Base-by-base conservation (phyloP, 1,139 yeast genomes). In the Magnusiomyces ingens region DNA sequence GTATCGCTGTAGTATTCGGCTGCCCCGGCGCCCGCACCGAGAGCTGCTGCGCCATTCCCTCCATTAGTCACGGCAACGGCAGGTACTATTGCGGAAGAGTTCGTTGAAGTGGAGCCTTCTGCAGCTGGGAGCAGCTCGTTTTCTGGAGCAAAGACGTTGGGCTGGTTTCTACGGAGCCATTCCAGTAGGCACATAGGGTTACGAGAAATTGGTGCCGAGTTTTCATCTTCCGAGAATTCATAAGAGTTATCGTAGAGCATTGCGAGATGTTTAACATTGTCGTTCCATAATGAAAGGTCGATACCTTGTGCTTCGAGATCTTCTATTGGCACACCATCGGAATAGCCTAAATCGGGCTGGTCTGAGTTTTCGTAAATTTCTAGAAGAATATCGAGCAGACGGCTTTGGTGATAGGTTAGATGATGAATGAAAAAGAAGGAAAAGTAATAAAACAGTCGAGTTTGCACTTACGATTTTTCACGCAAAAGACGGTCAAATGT, bases 91-190 rank as follows among this genome's bases (percentile, higher is more conserved):
- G 32, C 32, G 8, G 32, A 26, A 26, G 32, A 26, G 32, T 8
- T 26, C 8, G 32, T 26, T 26, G 8, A 26, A 26, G 32, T 5
- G 8, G 32, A 26, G 32, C 32, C 32, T 26, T 26, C 32, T 26
- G 32, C 32, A 26, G 32, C 8, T 4, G 32, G 32, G 32, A 26
- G 32, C 32, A 26, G 8, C 32, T 26, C 19, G 8, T 49, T 38
- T 22, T 55, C 57, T 1, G 52, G 21, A 1, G 56, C 45, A 36
- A 60, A 56, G 12, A 62, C 59, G n/a, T 55, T 52, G 3, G 66
- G 64, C 45, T 60, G 64, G 51, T 62, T 62, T 21, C 66, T 53
- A 42, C 64, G 60, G 42, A 64, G 57, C 67, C 67, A 64, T 38
- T 64, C 64, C 12, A 58, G 46, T 26, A 63, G 52, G 17, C 59